Percentiles rank a stretch among this genome's conserved stretches.
These are phyloP conservation scores for Epithele typhae DNA, from an alignment of 768 basidiomycete genomes.

Conservation along the genomic window DNA sequence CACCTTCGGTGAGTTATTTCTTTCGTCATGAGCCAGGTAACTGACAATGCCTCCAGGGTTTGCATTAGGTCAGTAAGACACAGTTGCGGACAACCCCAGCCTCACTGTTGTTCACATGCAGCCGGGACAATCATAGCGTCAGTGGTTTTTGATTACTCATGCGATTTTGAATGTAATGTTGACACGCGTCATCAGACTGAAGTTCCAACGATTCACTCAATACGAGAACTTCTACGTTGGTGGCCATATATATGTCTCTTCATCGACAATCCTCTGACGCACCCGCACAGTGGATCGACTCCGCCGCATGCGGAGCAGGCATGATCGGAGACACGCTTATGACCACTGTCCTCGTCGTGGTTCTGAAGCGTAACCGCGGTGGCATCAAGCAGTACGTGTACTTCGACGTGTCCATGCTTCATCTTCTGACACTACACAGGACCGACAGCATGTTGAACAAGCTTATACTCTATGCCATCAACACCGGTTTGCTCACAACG, in stretches of 20 bases:
- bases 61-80: not conserved
- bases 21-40: not conserved
- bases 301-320: not conserved
- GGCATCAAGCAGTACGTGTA: not conserved
- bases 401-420: not conserved
- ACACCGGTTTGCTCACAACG: conserved; percentile 1
- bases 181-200: not conserved
- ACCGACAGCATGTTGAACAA: not conserved
- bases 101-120: too few species aligned
- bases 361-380: not conserved
- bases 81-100: too few species aligned
- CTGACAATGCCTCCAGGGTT: not conserved
- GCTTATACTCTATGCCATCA: not conserved
- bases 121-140: not conserved
- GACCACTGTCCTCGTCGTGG: not conserved
- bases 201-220: not conserved
- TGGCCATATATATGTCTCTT: not conserved
- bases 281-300: conserved; percentile 1
- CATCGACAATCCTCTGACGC: not conserved
- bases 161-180: too few species aligned
- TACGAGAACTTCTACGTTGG: not conserved
- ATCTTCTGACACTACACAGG: not conserved
- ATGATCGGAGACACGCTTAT: not conserved
- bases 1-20: not conserved
- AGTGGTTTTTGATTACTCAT: not conserved